Percentiles rank a stretch among this genome's conserved stretches.
These are phyloP conservation scores for Suhomyces anneliseae DNA, from an alignment of 1,139 yeast genomes.

Conservation along the genomic window DNA sequence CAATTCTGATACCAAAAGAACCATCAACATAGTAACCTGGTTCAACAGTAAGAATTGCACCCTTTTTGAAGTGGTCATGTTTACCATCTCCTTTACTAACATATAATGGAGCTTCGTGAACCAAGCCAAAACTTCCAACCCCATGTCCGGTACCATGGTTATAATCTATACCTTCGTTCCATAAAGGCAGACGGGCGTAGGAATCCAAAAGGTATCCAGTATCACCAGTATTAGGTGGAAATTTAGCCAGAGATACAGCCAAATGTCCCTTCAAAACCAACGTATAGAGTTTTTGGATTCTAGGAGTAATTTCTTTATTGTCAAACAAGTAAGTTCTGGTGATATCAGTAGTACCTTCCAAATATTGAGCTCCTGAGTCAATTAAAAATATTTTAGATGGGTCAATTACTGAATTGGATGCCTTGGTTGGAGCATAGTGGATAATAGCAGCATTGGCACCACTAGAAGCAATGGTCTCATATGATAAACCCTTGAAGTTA, in stretches of 20 bases:
- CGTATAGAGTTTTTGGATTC: slow-evolving; percentile 44
- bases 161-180: slow-evolving; percentile 54
- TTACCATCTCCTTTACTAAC: slow-evolving; percentile 39
- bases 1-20: slow-evolving; percentile 53
- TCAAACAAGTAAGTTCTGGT: slow-evolving; percentile 53
- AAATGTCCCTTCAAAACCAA: slow-evolving; percentile 57
- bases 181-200: slow-evolving; percentile 51
- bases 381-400: slow-evolving; percentile 42
- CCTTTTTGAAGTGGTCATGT: slow-evolving; percentile 38
- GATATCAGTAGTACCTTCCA: slow-evolving; percentile 62
- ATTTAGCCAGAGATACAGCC: slow-evolving; percentile 53
- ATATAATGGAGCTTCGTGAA: slow-evolving; percentile 57
- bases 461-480: slow-evolving; percentile 54
- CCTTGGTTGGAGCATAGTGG: slow-evolving; percentile 55
- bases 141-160: slow-evolving; percentile 66
- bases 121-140: slow-evolving; percentile 55
- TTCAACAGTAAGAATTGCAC: slow-evolving; percentile 54
- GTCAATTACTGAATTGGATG: slow-evolving; percentile 40
- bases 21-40: slow-evolving; percentile 59
- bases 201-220: slow-evolving; percentile 51
- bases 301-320: slow-evolving; percentile 22
- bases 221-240: slow-evolving; percentile 39
- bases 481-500: slow-evolving; percentile 52
- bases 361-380: slow-evolving; percentile 57
- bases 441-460: slow-evolving; percentile 57